These are phyloP conservation scores for Pleurotus sapidus DNA, from an alignment of 768 basidiomycete species.

Conservation along the genomic window DNA sequence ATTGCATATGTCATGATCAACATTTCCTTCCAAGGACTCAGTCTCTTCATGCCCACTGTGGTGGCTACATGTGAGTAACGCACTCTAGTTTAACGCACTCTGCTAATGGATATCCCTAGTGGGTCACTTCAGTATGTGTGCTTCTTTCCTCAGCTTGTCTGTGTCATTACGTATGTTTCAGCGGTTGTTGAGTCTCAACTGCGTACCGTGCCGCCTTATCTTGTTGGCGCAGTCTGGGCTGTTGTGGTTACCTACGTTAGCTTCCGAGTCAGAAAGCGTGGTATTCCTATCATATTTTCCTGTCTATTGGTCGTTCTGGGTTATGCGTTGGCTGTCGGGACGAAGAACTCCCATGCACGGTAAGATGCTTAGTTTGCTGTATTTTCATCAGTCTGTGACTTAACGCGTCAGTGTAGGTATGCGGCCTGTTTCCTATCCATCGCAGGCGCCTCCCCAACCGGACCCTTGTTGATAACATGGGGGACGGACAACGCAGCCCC, in stretches of 20 bases:
- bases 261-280: constrained; percentile 33
- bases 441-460: constrained; percentile 34
- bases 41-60: constrained; percentile 44
- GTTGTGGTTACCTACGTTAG: constrained; percentile 30
- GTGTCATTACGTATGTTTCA: constrained; percentile 12
- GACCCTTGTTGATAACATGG: constrained; percentile 43
- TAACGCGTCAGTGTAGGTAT: constrained; percentile 27
- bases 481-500: constrained; percentile 48
- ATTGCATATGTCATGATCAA: constrained; percentile 32
- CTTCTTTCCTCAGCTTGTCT: background rate
- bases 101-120: constrained; percentile 16
- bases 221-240: constrained; percentile 40
- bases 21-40: constrained; percentile 43
- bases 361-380: background rate
- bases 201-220: constrained; percentile 46
- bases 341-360: constrained; percentile 36
- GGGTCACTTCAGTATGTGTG: constrained; percentile 30
- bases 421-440: constrained; percentile 44
- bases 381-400: background rate
- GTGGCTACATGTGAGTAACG: constrained; percentile 35
- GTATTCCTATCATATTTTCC: constrained; percentile 31
- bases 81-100: background rate
- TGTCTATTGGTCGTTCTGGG: constrained; percentile 36
- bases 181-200: constrained; percentile 44
- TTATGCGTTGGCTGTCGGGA: constrained; percentile 40